Evolutionary conservation across 495 filamentous ascomycete species (phyloP).

Genomic region (Penicillium paxilli): DNA sequence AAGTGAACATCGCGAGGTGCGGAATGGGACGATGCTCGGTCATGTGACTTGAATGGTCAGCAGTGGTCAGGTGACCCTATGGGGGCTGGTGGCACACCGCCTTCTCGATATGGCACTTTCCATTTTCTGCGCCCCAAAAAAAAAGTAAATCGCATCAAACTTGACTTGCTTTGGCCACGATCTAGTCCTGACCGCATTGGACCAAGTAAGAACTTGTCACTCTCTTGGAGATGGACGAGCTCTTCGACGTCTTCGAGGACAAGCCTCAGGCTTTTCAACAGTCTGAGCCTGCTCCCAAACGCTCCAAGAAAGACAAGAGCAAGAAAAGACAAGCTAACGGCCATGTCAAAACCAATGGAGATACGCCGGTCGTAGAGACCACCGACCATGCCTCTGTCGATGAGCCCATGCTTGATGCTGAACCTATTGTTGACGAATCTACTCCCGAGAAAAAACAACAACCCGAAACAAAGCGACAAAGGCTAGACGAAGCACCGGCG

Average conservation of each 20-base stretch:
- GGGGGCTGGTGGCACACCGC: slow-evolving; percentile 9
- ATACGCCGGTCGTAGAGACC: slow-evolving; percentile 45
- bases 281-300: slow-evolving; percentile 30
- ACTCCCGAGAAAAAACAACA: slow-evolving; percentile 41
- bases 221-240: slow-evolving; percentile 64
- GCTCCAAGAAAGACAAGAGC: slow-evolving; percentile 47
- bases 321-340: slow-evolving; percentile 86
- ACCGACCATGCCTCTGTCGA: slow-evolving; percentile 40
- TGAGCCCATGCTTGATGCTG: slow-evolving; percentile 27
- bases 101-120: slow-evolving; percentile 26
- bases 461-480: slow-evolving; percentile 70
- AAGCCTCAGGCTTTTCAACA: slow-evolving; percentile 46
- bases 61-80: slow-evolving; percentile 16
- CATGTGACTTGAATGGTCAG: slow-evolving; percentile 29
- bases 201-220: slow-evolving; percentile 9
- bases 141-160: neutral
- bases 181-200: too few species aligned
- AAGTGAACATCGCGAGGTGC: slow-evolving; percentile 27
- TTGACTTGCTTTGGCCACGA: too few species aligned
- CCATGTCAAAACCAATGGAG: slow-evolving; percentile 56
- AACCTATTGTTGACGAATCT: slow-evolving; percentile 21
- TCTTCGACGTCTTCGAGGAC: slow-evolving; percentile 84
- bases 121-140: slow-evolving; percentile 34
- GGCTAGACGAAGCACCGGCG: slow-evolving; percentile 69
- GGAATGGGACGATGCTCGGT: slow-evolving; percentile 23